Evolutionary conservation across 179 eudicot species (phyloP).

Genomic region (Spinacia oleracea): DNA sequence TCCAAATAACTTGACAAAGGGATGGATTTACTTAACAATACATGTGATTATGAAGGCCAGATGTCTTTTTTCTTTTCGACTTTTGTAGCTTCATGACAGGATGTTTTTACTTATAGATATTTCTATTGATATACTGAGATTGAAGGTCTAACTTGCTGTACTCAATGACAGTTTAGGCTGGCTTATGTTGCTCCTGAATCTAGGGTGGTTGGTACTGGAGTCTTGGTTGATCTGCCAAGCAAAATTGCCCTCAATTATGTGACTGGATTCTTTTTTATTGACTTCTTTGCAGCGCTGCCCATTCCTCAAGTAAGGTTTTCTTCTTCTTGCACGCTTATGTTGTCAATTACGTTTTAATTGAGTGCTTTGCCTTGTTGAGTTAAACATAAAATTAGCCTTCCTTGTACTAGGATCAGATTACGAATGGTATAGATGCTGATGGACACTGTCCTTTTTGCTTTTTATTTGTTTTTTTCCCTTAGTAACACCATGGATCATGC

Average conservation of each 20-base stretch:
- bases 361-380: background rate
- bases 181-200: constrained; percentile 86
- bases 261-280: constrained; percentile 61
- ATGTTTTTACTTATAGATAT: background rate
- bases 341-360: background rate
- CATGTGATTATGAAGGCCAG: background rate
- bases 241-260: constrained; percentile 65
- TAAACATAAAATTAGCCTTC: background rate
- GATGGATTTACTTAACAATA: background rate
- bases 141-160: constrained; percentile 3
- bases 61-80: background rate
- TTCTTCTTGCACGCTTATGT: constrained; percentile 5
- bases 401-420: background rate
- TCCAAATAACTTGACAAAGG: background rate
- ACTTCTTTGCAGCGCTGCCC: constrained; percentile 63
- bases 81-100: background rate
- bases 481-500: background rate
- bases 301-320: constrained; percentile 67
- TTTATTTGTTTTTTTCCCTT: background rate
- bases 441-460: background rate
- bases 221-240: constrained; percentile 66
- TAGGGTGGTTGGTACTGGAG: constrained; percentile 87
- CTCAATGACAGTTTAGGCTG: constrained; percentile 63
- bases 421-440: no score
- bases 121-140: background rate